Base-by-base conservation (phyloP, 2,329 filamentous ascomycete species). In the Talaromyces amestolkiae region DNA sequence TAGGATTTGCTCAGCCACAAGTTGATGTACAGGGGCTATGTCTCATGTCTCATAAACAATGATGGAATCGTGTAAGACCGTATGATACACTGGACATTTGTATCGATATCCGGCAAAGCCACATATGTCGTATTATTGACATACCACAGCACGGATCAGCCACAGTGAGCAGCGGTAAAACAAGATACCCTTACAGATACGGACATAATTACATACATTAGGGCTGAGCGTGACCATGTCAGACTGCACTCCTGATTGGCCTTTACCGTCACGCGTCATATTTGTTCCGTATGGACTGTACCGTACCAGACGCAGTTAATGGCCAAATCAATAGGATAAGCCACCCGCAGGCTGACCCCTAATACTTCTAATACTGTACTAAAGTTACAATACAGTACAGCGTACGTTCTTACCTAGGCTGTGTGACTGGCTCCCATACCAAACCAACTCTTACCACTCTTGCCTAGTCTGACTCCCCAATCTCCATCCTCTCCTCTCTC, bases 401-500 rank as follows among this genome's bases (percentile, higher is more conserved):
- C 33, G 11, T 39, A 58, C 56, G 27, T 41, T 41, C 43, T 47
- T 24, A 17, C 45, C 22, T 11, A 41, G 49, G 8, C n/a, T 17
- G 33, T 58, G 56, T 45, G 56, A 59, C 56, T 45, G 56, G 35
- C 37, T 59, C 39, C 37, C 39, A 45, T 59, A 59, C 35, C 39
- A 33, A 56, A 15, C 53, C 53, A 45, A 43, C 56, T 45, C 56
- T 41, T 41, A 59, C 56, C 49, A 53, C 49, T 53, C 49, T 59
- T 43, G 56, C 56, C 60, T 62, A 45, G 61, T 47, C 61, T 63
- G 56, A 59, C 56, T 59, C 37, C 53, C 61, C 61, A 63, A 63
- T 63, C 61, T 63, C 61, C 61, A 63, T 63, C 60, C 61, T 63
- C 61, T 45, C 35, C 35, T 56, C 61, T 63, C 51, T 56, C 51